A percentile compares a stretch with the other conserved stretches of the same genome.
Conservation (phyloP, 768 basidiomycete species). For the Tulasnella sp. region DNA sequence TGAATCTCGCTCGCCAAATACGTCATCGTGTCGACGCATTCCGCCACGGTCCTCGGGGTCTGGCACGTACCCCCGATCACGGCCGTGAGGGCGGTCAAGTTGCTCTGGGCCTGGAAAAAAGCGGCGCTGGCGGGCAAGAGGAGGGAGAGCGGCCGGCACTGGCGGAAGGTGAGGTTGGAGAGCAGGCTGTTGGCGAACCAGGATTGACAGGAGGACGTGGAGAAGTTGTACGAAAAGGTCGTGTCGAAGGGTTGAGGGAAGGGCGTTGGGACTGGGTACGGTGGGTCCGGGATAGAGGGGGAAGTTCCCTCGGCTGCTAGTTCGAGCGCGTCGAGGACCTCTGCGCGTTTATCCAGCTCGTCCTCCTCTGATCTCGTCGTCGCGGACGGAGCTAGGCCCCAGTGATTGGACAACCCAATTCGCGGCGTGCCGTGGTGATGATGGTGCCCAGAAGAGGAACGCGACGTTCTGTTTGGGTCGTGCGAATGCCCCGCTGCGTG, state of each 20-base stretch:
- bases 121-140: constrained; percentile 16
- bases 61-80: constrained; percentile 20
- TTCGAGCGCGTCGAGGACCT: background rate
- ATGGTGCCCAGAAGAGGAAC: background rate
- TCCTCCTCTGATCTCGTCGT: background rate
- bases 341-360: background rate
- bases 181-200: constrained; percentile 23
- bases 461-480: background rate
- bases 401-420: background rate
- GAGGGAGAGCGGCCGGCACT: constrained; percentile 19
- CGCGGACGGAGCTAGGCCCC: background rate
- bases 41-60: constrained; percentile 9
- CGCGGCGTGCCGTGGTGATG: background rate
- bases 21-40: constrained; percentile 19
- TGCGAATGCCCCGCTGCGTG: background rate
- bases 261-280: constrained; percentile 12
- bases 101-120: constrained; percentile 18
- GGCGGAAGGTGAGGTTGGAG: constrained; percentile 16
- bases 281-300: constrained; percentile 7
- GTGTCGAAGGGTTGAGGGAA: constrained; percentile 21
- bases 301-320: background rate
- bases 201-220: constrained; percentile 20
- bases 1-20: constrained; percentile 13
- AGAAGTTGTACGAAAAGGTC: constrained; percentile 23
- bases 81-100: constrained; percentile 18